These are phyloP conservation scores for Crithidia expoeki DNA, from an alignment of 208 protist species.

Conservation along the genomic window DNA sequence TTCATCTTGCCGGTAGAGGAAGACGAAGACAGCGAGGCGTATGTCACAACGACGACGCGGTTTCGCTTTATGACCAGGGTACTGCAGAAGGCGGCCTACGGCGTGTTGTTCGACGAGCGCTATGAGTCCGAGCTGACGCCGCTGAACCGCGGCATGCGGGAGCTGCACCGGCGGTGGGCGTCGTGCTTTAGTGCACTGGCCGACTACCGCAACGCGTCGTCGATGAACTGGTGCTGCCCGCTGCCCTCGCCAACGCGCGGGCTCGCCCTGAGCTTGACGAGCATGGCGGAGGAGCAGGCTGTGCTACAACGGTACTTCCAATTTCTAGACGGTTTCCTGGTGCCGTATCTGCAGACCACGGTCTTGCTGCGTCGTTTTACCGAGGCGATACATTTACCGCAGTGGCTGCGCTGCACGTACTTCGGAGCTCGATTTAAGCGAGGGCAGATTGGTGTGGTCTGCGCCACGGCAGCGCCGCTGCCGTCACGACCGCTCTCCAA, in stretches of 20 bases:
- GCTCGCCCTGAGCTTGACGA: not conserved
- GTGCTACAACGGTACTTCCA: constrained; percentile 36
- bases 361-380: constrained; percentile 39
- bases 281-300: constrained; percentile 14
- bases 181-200: constrained; percentile 38
- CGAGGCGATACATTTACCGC: constrained; percentile 42
- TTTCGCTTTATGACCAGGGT: constrained; percentile 42
- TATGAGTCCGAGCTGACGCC: constrained; percentile 23
- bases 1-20: constrained; percentile 37
- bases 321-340: constrained; percentile 39
- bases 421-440: constrained; percentile 21
- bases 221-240: constrained; percentile 24
- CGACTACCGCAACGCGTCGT: constrained; percentile 26
- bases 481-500: constrained; percentile 5
- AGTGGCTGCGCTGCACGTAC: constrained; percentile 40
- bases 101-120: constrained; percentile 34
- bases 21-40: constrained; percentile 25
- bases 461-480: not conserved
- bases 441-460: constrained; percentile 10
- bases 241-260: constrained; percentile 19
- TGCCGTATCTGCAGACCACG: constrained; percentile 41
- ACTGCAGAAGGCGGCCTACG: constrained; percentile 47
- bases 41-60: constrained; percentile 27
- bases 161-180: constrained; percentile 44
- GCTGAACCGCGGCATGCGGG: constrained; percentile 35